Evolutionary conservation across 164 flowering plant species (phyloP).

Genomic region (Cinnamomum chago): DNA sequence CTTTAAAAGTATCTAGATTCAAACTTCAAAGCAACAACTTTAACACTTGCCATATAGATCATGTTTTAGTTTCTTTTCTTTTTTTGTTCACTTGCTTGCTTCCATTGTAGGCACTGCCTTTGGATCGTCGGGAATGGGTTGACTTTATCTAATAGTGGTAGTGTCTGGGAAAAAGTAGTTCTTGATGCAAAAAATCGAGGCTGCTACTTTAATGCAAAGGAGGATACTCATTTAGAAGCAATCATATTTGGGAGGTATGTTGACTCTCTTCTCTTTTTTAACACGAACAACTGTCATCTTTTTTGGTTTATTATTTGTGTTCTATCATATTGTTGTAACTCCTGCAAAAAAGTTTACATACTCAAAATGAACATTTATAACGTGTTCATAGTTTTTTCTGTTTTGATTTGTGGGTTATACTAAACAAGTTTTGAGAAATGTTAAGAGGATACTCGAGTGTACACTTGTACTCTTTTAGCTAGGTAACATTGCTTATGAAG

Average conservation of each 20-base stretch:
- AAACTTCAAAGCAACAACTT: too few relatives aligned
- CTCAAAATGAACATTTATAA: background rate
- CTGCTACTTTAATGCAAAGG: slow-evolving; percentile 18
- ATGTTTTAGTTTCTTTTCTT: background rate
- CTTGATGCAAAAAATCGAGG: slow-evolving; percentile 20
- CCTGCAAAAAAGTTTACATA: background rate
- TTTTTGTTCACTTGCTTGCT: background rate
- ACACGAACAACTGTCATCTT: background rate
- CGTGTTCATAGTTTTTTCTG: background rate
- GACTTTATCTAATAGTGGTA: slow-evolving; percentile 14
- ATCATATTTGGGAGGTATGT: background rate
- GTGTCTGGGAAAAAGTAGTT: slow-evolving; percentile 21
- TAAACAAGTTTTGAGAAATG: background rate
- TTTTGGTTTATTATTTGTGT: background rate
- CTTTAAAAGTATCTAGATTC: too few relatives aligned
- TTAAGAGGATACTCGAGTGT: background rate
- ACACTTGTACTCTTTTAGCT: background rate
- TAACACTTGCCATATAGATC: too few relatives aligned
- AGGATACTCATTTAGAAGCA: slow-evolving; percentile 25
- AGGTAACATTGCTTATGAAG: background rate
- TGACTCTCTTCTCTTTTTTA: too few relatives aligned
- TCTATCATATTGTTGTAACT: background rate
- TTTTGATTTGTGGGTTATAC: background rate
- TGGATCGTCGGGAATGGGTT: slow-evolving; percentile 27
- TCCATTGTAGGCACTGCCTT: slow-evolving; percentile 43